These are phyloP conservation scores for Fusarium falciforme DNA, from an alignment of 2,329 filamentous ascomycete genomes.

Conservation along the genomic window DNA sequence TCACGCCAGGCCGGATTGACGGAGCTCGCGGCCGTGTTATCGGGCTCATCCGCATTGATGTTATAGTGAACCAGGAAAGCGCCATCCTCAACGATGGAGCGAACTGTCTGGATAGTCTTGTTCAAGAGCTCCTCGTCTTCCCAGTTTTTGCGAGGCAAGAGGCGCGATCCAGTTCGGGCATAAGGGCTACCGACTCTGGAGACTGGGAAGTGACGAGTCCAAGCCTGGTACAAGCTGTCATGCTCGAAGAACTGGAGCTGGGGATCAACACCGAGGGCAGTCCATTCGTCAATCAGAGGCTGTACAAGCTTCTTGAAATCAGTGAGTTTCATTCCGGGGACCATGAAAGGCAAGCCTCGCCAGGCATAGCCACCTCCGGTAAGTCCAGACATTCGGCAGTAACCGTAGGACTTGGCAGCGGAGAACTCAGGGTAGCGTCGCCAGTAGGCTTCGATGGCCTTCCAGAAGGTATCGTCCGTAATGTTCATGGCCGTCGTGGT, in stretches of 20 bases:
- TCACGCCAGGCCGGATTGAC: slow-evolving; percentile 61
- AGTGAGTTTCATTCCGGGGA: slow-evolving; percentile 48
- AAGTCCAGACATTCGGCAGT: slow-evolving; percentile 17
- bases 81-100: slow-evolving; percentile 36
- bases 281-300: slow-evolving; percentile 46
- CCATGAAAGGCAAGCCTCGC: slow-evolving; percentile 32
- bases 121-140: slow-evolving; percentile 24
- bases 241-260: slow-evolving; percentile 49
- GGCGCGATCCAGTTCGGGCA: slow-evolving; percentile 49
- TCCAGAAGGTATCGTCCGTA: slow-evolving; percentile 48
- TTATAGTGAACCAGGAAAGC: slow-evolving; percentile 41
- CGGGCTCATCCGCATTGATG: slow-evolving; percentile 36
- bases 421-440: slow-evolving; percentile 46
- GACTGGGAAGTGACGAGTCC: slow-evolving; percentile 53
- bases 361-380: background rate
- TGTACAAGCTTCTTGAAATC: slow-evolving; percentile 49
- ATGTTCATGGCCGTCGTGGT: slow-evolving; percentile 44
- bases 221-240: slow-evolving; percentile 51
- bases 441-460: slow-evolving; percentile 48
- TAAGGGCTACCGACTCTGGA: slow-evolving; percentile 32
- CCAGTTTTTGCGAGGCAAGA: slow-evolving; percentile 52
- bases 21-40: slow-evolving; percentile 45
- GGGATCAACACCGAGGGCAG: slow-evolving; percentile 44
- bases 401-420: slow-evolving; percentile 44
- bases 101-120: slow-evolving; percentile 36